Evolutionary conservation across 352 stramenopile species (phyloP), one percentile per base, ranked within the genome.

Genomic region (Peronosclerospora sorghi): DNA sequence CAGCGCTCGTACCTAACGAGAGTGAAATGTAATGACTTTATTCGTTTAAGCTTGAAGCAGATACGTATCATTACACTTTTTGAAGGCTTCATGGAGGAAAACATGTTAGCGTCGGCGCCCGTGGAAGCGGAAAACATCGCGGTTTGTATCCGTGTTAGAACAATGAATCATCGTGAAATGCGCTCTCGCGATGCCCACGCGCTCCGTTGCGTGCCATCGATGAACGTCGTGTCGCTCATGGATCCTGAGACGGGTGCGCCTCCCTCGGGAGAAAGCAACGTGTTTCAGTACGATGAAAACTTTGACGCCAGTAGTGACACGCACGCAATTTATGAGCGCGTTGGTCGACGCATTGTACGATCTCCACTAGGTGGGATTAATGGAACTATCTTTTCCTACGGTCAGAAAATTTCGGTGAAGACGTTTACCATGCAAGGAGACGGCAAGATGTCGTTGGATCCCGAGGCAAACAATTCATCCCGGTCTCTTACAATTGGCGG

Each of bases 331-430:
- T 90, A 90, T 56, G 45, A 52, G 19, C 45, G 62, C 39, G 71
- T 75, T 21, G 78, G 70, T 13, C 52, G 75, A 28, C 73, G 75
- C 54, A 90, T 90, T 53, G 75, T 90, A 32, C 57, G 41, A 28
- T 90, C 74, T n/a, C 65, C 73, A 24, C 51, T 90, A 17, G 44
- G 65, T 29, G 75, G 75, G 23, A 87, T 90, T 56, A 90, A 91
- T 56, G 78, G 78, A 15, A 87, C 73, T 24, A 83, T 98, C 47
- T 98, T 98, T 70, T 90, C 93, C 8, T 98, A 98, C 63, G 94
- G 94, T 9, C 93, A 98, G 73, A 98, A 94, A 26, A 95, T 74
- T 12, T 90, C 73, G 2, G 94, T n/a, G n/a, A n/a, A n/a, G n/a
- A n/a, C n/a, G n/a, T n/a, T n/a, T n/a, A n/a, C n/a, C n/a, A n/a